Percentiles rank a stretch among this genome's conserved stretches.
These are phyloP conservation scores for Sarcodon aspratus DNA, from an alignment of 768 basidiomycete species.

Conservation along the genomic window DNA sequence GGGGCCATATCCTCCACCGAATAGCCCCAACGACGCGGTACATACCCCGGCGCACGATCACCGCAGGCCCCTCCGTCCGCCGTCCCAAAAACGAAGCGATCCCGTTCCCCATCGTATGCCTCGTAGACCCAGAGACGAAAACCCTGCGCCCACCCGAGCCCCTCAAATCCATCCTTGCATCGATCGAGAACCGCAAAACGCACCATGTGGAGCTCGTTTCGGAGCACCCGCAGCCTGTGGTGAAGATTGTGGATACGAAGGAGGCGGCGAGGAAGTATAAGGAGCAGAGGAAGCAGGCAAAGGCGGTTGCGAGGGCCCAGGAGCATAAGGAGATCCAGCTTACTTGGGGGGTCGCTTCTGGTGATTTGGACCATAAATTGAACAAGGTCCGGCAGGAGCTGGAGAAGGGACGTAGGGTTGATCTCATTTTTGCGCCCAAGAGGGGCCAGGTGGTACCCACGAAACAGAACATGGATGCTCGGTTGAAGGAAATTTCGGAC, in stretches of 20 bases:
- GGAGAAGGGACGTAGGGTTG: conserved; percentile 46
- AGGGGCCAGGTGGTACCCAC: conserved; percentile 25
- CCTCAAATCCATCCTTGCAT: conserved; percentile 32
- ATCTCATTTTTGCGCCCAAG: conserved; percentile 45
- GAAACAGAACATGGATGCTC: conserved; percentile 28
- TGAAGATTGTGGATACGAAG: conserved; percentile 41
- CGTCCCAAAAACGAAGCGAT: conserved; percentile 27
- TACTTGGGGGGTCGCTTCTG: conserved; percentile 49
- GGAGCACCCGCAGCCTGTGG: conserved; percentile 39
- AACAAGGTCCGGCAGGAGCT: conserved; percentile 45
- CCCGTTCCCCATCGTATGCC: conserved; percentile 25
- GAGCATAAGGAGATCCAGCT: conserved; percentile 60
- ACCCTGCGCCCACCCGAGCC: conserved; percentile 22
- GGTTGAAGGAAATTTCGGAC: conserved; percentile 30
- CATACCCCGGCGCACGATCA: too few relatives aligned
- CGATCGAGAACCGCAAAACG: conserved; percentile 24
- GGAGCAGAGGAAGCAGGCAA: conserved; percentile 24
- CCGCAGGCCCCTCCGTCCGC: too few relatives aligned
- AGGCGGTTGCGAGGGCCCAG: conserved; percentile 12
- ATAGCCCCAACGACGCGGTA: too few relatives aligned
- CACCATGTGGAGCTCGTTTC: conserved; percentile 46
- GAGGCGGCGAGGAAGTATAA: conserved; percentile 27
- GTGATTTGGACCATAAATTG: conserved; percentile 59
- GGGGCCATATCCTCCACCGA: too few relatives aligned
- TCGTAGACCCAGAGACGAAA: conserved; percentile 35